Base-by-base conservation (phyloP, 768 basidiomycete species). In the Albatrellus ellisii region DNA sequence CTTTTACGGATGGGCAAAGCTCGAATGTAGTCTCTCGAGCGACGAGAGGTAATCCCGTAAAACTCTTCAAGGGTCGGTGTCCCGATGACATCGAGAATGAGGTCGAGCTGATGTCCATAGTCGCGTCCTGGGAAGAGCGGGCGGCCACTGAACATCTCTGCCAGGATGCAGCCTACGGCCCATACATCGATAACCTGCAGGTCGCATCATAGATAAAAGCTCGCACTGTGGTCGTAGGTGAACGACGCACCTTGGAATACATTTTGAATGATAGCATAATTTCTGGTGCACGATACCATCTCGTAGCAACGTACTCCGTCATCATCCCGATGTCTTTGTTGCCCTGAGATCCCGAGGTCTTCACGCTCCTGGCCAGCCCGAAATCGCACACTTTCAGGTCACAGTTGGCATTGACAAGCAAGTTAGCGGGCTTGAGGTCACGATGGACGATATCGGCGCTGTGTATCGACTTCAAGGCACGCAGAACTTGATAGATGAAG, bases 251-350 rank as follows among this genome's bases (percentile, higher is more conserved):
- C 67, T 79, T 79, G 43, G 78, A 79, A 56, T 82, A 81, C 77
- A 82, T 82, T 64, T 88, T 87, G 74, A 90, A 91, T 3, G 82
- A 86, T 39, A 91, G 67, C 89, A 94, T 94, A 56, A 92, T 89
- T 60, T 94, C 90, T 0, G 88, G 88, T 0, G 90, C 89, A 36
- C 87, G 76, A 58, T 91, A 94, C 89, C 87, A 92, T 41, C 89
- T 65, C 40, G 90, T 92, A 2, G 89, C 88, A 41, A 94, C 89
- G 53, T 87, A 88, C 62, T 84, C 81, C 18, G 79, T 80, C 79
- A 81, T 79, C 45, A 79, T 56, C 2, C 79, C 78, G 18, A 67
- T 64, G 52, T 81, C 79, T 57, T 77, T 78, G 15, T 72, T 72
- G 24, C 66, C 67, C 4, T 68, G 56, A 7, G 68, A 60, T 32